Percentiles rank a stretch among this genome's conserved stretches.
phyloP scores from a whole-genome alignment of 169 alveolate species.

The Plasmodium reichenowi region DNA sequence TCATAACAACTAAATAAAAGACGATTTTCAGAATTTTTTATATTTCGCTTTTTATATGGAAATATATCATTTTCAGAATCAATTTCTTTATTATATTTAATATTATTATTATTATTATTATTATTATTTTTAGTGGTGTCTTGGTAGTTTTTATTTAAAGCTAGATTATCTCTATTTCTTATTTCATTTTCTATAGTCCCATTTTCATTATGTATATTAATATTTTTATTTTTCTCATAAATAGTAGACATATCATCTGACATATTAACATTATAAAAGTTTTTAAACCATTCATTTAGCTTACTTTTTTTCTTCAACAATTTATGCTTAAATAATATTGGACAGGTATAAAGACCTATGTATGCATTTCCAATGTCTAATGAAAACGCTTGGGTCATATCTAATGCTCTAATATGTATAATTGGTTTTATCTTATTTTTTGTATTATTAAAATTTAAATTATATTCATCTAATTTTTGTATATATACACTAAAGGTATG shows the following conservation, averaged over 20 bases:
- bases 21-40: constrained; percentile 6
- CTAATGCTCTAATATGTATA: constrained; percentile 75
- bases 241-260: constrained; percentile 15
- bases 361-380: constrained; percentile 73
- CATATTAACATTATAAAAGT: constrained; percentile 51
- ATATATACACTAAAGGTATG: constrained; percentile 76
- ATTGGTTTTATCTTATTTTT: constrained; percentile 76
- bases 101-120: constrained; percentile 1
- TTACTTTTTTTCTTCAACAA: constrained; percentile 58
- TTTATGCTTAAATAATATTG: constrained; percentile 73
- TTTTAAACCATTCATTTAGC: constrained; percentile 64
- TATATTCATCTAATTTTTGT: constrained; percentile 74
- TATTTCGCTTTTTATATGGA: neutral
- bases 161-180: constrained; percentile 37
- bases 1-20: constrained; percentile 69
- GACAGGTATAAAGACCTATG: constrained; percentile 76
- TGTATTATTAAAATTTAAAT: constrained; percentile 29
- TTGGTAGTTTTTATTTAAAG: constrained; percentile 9
- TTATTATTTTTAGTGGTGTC: neutral
- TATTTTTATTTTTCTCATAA: constrained; percentile 16
- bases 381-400: constrained; percentile 77
- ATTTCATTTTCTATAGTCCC: constrained; percentile 45
- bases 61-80: neutral
- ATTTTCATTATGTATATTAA: constrained; percentile 29
- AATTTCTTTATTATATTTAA: neutral